Evolutionary conservation across 2,329 filamentous ascomycete genomes (phyloP), one percentile per base, ranked within the genome.

Genomic region (Colletotrichum zoysiae): DNA sequence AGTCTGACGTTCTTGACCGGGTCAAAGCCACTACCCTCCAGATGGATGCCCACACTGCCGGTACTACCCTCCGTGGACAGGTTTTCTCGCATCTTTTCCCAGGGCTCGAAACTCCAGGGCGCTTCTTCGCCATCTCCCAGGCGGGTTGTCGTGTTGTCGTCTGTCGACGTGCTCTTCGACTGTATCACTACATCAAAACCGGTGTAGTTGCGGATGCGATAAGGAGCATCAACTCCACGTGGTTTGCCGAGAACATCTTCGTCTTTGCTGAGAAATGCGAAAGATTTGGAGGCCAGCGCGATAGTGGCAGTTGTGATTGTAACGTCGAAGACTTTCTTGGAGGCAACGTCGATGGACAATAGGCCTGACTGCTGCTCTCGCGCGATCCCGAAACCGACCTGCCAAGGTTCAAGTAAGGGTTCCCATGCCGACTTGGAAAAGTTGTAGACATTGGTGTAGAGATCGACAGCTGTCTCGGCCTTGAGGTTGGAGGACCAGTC

Each of bases 401-500:
- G 91, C 96, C 96, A 99, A 9, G 97, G 97, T 80, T 99, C 96
- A 35, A 99, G 90, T 44, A 99, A 84, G 3, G 96, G 96, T 80
- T 99, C 96, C 96, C 96, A 99, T 4, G 95, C 94, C 0, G 96
- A 99, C 81, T 99, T 99, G 18, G 96, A 96, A 82, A 99, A 99
- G 82, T 99, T 99, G 86, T 97, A 99, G 35, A 99, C 92, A 77
- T 98, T 99, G 76, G 97, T 89, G 81, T 97, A 97, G 74, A 95
- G 94, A 74, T 98, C 94, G 59, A 99, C 91, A n/a, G 90, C 92
- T 0, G 94, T 93, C 78, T 98, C 94, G 0, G 94, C 95, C 77
- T 91, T 95, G 81, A 99, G 87, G 30, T 91, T 92, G 6, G 91
- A 92, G 1, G 95, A 95, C 96, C 96, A 99, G 79, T 99, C 94